Conservation (phyloP, 768 basidiomycete species). For the Terana coerulea region DNA sequence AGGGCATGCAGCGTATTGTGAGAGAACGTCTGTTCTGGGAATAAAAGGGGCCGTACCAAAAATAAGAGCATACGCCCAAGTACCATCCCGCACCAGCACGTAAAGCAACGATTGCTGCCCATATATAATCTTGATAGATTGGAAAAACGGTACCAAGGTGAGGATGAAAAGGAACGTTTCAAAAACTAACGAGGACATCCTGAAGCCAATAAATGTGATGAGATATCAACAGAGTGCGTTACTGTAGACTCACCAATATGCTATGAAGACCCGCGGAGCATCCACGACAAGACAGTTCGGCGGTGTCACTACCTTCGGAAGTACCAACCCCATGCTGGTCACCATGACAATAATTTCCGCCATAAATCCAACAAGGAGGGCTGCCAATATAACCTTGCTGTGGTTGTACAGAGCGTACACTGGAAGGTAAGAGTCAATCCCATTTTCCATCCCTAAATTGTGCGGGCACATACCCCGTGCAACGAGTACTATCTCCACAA, state of each 20-base stretch:
- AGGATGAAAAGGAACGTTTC: constrained; percentile 12
- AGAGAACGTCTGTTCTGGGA: no score
- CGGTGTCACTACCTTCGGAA: constrained; percentile 1
- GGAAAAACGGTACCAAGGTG: constrained; percentile 11
- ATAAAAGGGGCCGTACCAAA: constrained; percentile 11
- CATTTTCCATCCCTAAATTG: background rate
- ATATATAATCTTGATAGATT: constrained; percentile 5
- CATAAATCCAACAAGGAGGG: background rate
- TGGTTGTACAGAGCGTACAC: constrained; percentile 9
- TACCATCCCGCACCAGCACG: constrained; percentile 12
- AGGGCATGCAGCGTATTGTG: background rate
- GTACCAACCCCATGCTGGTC: background rate
- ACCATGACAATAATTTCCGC: constrained; percentile 9
- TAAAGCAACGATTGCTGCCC: no score
- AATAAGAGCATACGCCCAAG: constrained; percentile 14
- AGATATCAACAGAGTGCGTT: no score
- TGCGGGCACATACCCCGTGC: constrained; percentile 5
- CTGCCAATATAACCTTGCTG: background rate
- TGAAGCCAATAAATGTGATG: no score
- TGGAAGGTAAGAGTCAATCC: background rate
- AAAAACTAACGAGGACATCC: constrained; percentile 12
- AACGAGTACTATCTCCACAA: constrained; percentile 1
- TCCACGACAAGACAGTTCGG: constrained; percentile 9
- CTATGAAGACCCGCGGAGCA: constrained; percentile 7
- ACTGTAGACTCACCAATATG: constrained; percentile 12